A percentile compares a stretch with the other conserved stretches of the same genome.
These are phyloP conservation scores for Polychytrium aggregatum DNA, from an alignment of 192 early-diverging fungal genomes.

Conservation along the genomic window DNA sequence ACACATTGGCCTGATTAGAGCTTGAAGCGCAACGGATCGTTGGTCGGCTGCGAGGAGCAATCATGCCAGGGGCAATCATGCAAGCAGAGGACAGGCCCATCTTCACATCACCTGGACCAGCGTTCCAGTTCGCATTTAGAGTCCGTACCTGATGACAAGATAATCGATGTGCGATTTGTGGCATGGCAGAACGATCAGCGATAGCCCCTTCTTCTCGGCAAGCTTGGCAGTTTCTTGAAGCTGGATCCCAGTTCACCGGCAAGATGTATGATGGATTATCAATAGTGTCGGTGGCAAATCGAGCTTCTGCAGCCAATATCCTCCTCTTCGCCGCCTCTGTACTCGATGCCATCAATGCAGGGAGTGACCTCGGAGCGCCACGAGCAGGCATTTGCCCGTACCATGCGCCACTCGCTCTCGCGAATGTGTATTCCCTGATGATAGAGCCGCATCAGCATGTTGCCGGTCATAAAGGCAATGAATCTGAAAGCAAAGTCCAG, in stretches of 20 bases:
- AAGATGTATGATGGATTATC: too few relatives aligned
- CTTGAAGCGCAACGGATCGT: neutral
- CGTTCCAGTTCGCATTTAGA: neutral
- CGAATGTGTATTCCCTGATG: conserved; percentile 78
- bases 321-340: too few relatives aligned
- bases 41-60: too few relatives aligned
- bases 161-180: conserved; percentile 86
- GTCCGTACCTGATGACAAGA: conserved; percentile 56
- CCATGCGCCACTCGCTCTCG: conserved; percentile 63
- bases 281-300: too few relatives aligned
- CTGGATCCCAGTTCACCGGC: too few relatives aligned
- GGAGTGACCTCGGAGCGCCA: too few relatives aligned
- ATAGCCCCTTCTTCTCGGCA: conserved; percentile 46
- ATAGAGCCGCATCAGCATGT: conserved; percentile 65
- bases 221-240: conserved; percentile 20
- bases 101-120: neutral
- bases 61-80: neutral
- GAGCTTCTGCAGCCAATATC: too few relatives aligned
- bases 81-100: neutral
- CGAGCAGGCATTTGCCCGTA: conserved; percentile 32
- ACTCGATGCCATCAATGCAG: too few relatives aligned
- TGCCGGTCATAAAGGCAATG: conserved; percentile 61
- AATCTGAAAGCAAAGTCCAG: conserved; percentile 45
- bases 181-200: conserved; percentile 66
- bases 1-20: too few relatives aligned